Evolutionary conservation across 1,284 basidiomycete species (phyloP), one percentile per base, ranked within the genome.

Genomic region (Anthracocystis setariae): DNA sequence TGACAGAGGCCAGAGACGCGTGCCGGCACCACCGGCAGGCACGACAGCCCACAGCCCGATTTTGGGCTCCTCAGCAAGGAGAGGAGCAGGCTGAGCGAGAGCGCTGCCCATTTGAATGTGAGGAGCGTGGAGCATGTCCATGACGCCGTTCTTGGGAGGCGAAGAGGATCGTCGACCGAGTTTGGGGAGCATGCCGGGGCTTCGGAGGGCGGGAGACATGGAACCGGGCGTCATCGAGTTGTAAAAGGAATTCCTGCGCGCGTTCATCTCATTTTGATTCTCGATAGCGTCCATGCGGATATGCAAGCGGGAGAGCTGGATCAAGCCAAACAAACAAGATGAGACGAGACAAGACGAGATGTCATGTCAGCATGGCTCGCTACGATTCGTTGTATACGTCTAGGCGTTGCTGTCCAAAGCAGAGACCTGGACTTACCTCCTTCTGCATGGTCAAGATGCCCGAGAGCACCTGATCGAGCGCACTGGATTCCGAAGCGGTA

Each of bases 41-140:
- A 82, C 79, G 5, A 82, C 80, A 15, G 71, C 76, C 81, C 81
- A 82, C 23, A 82, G 73, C 18, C 73, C 74, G 20, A 82, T 64
- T 42, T 68, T 70, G 23, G 81, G 81, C 58, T 78, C 68, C n/a
- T 73, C 72, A 1, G 79, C 66, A 15, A 80, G 63, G 12, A 74
- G 33, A 8, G 78, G 78, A 8, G 60, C 70, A 18, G 75, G 72
- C 56, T 80, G 74, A 1, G 69, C 35, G 10, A 61, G 46, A 4
- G 55, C 43, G 25, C 46, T 40, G 35, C 63, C 50, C 35, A 77
- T 68, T 25, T 61, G 40, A 48, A 78, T 52, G 50, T 71, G 60
- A 10, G 72, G 67, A 27, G 74, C 70, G 48, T 56, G 38, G 18
- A 69, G 58, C 21, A 55, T 47, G 46, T 62, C 48, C 27, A 51